Conservation (phyloP, 2,329 filamentous ascomycete genomes). For the Fusarium secorum region DNA sequence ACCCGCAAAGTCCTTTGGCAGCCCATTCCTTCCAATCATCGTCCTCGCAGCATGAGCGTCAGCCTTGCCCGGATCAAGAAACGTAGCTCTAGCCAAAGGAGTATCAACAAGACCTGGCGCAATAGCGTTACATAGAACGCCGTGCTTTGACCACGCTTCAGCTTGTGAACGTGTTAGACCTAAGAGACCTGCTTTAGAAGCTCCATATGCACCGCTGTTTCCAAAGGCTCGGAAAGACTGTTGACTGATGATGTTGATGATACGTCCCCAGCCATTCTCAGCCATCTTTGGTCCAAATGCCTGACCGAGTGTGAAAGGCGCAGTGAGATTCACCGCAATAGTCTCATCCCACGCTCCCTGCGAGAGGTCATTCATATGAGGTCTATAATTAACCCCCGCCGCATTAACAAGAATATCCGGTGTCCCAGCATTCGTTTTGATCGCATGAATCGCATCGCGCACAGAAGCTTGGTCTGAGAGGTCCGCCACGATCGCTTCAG, state of each 20-base stretch:
- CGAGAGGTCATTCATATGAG: conserved; percentile 43
- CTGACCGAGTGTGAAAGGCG: conserved; percentile 45
- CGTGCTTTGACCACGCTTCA: conserved; percentile 46
- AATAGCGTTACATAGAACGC: conserved; percentile 47
- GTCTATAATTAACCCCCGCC: conserved; percentile 43
- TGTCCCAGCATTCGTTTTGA: conserved; percentile 34
- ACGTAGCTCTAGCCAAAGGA: conserved; percentile 34
- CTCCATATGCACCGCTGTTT: conserved; percentile 47
- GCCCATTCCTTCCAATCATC: conserved; percentile 45
- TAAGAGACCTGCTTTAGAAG: conserved; percentile 44
- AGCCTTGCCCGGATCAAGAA: conserved; percentile 32
- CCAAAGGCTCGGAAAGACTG: conserved; percentile 45
- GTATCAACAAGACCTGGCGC: conserved; percentile 46
- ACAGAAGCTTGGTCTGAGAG: conserved; percentile 28
- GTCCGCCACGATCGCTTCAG: conserved; percentile 33
- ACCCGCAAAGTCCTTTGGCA: conserved; percentile 45
- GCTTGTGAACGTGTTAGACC: conserved; percentile 47
- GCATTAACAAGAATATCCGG: conserved; percentile 48
- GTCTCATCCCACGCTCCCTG: conserved; percentile 44
- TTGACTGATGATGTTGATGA: conserved; percentile 47
- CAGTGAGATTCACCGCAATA: conserved; percentile 46
- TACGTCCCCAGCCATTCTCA: conserved; percentile 42
- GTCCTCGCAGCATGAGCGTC: conserved; percentile 41
- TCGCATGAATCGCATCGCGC: conserved; percentile 21
- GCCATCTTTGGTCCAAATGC: conserved; percentile 47